A percentile compares a stretch with the other conserved stretches of the same genome.
phyloP scores from a whole-genome alignment of 1,139 yeast genomes.

The Yamadazyma mexicana region DNA sequence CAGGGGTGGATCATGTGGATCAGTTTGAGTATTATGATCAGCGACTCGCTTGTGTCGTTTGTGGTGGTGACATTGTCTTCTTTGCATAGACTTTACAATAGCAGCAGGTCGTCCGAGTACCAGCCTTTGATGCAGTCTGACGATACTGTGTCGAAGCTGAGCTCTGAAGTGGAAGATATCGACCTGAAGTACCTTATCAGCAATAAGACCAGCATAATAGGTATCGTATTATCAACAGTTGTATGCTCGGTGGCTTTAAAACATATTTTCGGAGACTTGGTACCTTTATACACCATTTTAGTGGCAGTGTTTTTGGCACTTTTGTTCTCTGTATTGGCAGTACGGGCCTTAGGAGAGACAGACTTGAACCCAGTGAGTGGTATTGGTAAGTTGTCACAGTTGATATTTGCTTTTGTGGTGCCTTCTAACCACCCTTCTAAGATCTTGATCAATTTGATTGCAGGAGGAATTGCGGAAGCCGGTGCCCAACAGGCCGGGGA shows the following conservation, averaged over 20 bases:
- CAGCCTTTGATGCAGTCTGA: conserved; percentile 7
- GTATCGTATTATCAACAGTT: conserved; percentile 63
- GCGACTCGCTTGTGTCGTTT: conserved; percentile 85
- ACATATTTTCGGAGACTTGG: conserved; percentile 63
- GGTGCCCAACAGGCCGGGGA: conserved; percentile 99
- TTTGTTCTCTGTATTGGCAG: conserved; percentile 79
- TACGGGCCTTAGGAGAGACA: conserved; percentile 93
- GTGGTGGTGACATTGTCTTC: conserved; percentile 59
- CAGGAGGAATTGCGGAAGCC: conserved; percentile 97
- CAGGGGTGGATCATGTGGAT: conserved; percentile 99
- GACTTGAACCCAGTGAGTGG: conserved; percentile 97
- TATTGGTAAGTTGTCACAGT: conserved; percentile 89
- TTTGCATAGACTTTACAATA: conserved; percentile 11
- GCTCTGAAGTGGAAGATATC: conserved; percentile 12
- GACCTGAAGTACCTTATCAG: conserved; percentile 50
- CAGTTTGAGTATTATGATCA: conserved; percentile 89
- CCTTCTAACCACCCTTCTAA: conserved; percentile 78
- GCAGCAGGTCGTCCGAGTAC: conserved; percentile 3
- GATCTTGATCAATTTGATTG: conserved; percentile 79
- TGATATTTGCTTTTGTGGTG: conserved; percentile 79
- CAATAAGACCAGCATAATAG: conserved; percentile 50
- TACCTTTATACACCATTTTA: conserved; percentile 70
- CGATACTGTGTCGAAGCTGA: neutral
- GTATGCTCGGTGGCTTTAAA: conserved; percentile 67
- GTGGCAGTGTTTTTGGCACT: conserved; percentile 75